These are phyloP conservation scores for Cordyceps cateniannulata DNA, from an alignment of 2,329 filamentous ascomycete genomes.

Conservation along the genomic window DNA sequence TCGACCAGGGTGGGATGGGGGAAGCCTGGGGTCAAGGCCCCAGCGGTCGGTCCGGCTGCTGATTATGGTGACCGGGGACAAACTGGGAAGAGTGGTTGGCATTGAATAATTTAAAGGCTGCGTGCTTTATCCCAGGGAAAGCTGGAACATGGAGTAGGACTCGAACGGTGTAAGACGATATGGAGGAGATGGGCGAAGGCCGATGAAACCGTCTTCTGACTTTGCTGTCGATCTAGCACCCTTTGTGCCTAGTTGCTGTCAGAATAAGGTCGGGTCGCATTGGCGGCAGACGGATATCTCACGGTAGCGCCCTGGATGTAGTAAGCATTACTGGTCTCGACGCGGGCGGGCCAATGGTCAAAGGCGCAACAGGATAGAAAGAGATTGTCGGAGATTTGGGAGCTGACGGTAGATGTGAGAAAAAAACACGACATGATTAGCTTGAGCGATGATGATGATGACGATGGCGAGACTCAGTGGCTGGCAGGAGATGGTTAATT, in stretches of 20 bases:
- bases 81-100: not conserved
- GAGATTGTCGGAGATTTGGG: not conserved
- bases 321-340: constrained; percentile 10
- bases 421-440: not conserved
- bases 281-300: constrained; percentile 13
- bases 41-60: not conserved
- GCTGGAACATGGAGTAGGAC: not conserved
- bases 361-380: not conserved
- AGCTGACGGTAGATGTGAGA: not conserved
- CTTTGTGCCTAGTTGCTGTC: constrained; percentile 7
- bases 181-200: not conserved
- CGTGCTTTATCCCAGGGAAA: not conserved
- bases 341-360: not conserved
- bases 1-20: not conserved
- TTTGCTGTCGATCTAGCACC: constrained; percentile 7
- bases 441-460: not conserved
- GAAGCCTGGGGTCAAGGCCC: constrained; percentile 5
- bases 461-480: not conserved
- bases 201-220: constrained; percentile 5
- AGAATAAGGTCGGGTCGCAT: constrained; percentile 13
- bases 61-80: not conserved
- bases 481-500: not conserved
- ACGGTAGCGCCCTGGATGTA: constrained; percentile 10
- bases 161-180: not conserved
- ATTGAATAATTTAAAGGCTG: not conserved